These are phyloP conservation scores for Phaeodactylum tricornutum DNA, from an alignment of 108 stramenopile species.

Conservation along the genomic window DNA sequence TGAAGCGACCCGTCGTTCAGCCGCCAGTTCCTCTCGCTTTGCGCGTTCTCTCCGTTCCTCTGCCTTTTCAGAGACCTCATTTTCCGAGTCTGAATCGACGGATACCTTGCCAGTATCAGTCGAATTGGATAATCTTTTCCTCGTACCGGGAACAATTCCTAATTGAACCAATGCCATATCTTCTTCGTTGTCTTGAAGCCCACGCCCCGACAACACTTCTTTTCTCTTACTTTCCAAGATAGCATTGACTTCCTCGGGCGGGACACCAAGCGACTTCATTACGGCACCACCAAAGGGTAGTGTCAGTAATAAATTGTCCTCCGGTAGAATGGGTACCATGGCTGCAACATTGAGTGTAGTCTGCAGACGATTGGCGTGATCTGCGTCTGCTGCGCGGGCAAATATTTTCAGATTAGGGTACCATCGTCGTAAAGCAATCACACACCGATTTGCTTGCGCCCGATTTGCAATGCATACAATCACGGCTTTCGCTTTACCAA, in stretches of 20 bases:
- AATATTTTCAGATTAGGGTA: conserved; percentile 91
- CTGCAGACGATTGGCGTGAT: conserved; percentile 86
- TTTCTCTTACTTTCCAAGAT: conserved; percentile 72
- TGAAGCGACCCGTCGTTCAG: conserved; percentile 16
- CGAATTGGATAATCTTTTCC: no score
- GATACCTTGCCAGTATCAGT: conserved; percentile 9
- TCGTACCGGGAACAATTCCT: conserved; percentile 41
- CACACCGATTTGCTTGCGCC: conserved; percentile 80
- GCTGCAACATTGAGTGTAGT: conserved; percentile 82
- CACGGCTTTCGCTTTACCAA: conserved; percentile 88
- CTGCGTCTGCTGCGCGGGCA: conserved; percentile 76
- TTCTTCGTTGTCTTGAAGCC: conserved; percentile 45
- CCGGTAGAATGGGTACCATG: conserved; percentile 93
- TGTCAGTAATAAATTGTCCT: conserved; percentile 86
- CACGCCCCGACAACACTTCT: conserved; percentile 57
- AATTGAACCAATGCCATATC: conserved; percentile 52
- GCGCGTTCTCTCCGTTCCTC: conserved; percentile 12
- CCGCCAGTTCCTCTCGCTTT: conserved; percentile 7
- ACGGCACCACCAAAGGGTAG: conserved; percentile 95
- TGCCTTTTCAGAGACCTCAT: conserved; percentile 2
- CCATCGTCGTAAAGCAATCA: conserved; percentile 79
- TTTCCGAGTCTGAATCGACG: conserved; percentile 13
- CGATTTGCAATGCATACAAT: conserved; percentile 88
- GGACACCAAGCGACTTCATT: conserved; percentile 61
- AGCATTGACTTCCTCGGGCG: conserved; percentile 76